Percentiles rank a stretch among this genome's conserved stretches.
Conservation (phyloP, 495 filamentous ascomycete genomes). For the Penicillium argentinense region DNA sequence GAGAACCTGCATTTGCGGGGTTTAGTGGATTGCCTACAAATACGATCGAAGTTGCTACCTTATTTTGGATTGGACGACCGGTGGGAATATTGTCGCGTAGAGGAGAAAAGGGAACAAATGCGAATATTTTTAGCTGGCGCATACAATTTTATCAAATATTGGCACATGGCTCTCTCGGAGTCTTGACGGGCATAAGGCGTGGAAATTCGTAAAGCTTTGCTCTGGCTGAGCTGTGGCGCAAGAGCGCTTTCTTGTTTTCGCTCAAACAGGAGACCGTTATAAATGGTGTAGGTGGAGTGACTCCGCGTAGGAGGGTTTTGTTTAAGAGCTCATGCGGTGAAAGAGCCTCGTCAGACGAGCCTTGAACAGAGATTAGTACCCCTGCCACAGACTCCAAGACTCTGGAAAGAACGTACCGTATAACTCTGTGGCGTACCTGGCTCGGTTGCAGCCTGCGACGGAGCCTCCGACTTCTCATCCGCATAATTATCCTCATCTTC, state of each 20-base stretch:
- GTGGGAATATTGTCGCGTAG: too few relatives aligned
- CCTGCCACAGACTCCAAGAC: constrained; percentile 6
- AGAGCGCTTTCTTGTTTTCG: too few relatives aligned
- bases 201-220: constrained; percentile 24
- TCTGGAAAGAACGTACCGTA: constrained; percentile 17
- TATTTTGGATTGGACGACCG: too few relatives aligned
- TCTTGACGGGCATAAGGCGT: constrained; percentile 27
- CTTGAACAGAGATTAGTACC: constrained; percentile 11
- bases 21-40: neutral
- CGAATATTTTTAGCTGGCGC: neutral
- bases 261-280: too few relatives aligned
- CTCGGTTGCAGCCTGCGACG: constrained; percentile 12
- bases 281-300: neutral
- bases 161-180: constrained; percentile 2
- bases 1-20: neutral
- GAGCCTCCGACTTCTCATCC: constrained; percentile 15
- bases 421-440: constrained; percentile 21
- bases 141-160: neutral
- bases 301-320: neutral
- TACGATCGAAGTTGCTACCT: too few relatives aligned
- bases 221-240: neutral
- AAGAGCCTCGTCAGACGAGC: constrained; percentile 27
- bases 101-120: neutral
- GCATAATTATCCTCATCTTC: constrained; percentile 28
- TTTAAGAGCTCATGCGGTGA: constrained; percentile 25